Conservation (phyloP, 163 green algal species). For the Scenedesmus sp. region DNA sequence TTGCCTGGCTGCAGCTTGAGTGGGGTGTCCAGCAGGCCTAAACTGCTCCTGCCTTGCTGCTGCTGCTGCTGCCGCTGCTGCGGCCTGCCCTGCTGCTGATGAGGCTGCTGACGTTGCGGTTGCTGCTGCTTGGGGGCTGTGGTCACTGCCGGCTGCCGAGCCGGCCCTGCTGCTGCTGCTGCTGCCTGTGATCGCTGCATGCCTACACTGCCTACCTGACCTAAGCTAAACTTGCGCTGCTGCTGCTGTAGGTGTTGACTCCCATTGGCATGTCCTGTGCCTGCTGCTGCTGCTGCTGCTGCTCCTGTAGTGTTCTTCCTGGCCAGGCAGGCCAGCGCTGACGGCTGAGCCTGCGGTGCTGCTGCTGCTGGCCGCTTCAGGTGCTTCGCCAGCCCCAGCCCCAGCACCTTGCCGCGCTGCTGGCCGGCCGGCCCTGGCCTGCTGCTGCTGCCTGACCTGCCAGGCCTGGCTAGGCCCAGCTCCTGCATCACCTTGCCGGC, state of each 20-base stretch:
- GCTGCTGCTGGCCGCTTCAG: not conserved
- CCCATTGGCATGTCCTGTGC: not conserved
- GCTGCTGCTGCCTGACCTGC: not conserved
- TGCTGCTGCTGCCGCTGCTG: constrained; percentile 19
- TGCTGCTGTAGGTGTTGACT: not conserved
- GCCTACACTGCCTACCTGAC: not conserved
- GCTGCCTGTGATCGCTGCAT: not conserved
- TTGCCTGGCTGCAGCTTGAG: not conserved
- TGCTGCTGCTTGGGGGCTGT: not conserved
- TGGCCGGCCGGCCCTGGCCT: not conserved
- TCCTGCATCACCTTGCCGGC: constrained; percentile 27
- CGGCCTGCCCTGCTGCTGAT: not conserved
- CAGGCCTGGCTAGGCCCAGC: constrained; percentile 12
- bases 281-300: not conserved
- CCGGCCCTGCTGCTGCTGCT: not conserved
- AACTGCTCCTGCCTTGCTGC: constrained; percentile 22
- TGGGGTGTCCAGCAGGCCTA: not conserved
- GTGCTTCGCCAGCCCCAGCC: not conserved
- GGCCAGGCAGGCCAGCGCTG: not conserved
- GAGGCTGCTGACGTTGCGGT: not conserved
- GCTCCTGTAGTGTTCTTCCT: not conserved
- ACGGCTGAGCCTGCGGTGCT: not conserved
- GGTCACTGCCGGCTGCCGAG: not conserved
- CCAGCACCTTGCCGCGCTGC: not conserved
- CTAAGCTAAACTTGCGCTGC: not conserved